phyloP scores from a whole-genome alignment of 106 monocot species.

The Cymbidium sinense region DNA sequence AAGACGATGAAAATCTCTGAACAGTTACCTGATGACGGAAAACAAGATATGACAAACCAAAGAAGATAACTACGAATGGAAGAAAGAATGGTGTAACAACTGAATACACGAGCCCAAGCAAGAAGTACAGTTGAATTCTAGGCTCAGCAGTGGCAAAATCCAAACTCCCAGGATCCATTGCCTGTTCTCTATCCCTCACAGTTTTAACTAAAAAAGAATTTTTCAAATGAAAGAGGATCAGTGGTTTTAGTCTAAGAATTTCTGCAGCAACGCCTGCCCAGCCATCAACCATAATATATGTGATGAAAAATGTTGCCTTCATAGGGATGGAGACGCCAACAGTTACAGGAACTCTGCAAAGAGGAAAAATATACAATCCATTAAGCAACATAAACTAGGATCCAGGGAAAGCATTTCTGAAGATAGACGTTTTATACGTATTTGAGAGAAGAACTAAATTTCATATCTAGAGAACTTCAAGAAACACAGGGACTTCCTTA shows the following conservation, averaged over 20 bases:
- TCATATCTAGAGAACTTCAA: background rate
- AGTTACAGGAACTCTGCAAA: conserved; percentile 66
- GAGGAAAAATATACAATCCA: conserved; percentile 1
- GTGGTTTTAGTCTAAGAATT: conserved; percentile 76
- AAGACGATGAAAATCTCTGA: background rate
- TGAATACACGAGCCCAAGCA: conserved; percentile 89
- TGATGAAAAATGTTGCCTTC: conserved; percentile 96
- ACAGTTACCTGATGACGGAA: conserved; percentile 76
- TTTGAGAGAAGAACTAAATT: background rate
- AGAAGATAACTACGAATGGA: conserved; percentile 80
- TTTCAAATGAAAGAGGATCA: conserved; percentile 76
- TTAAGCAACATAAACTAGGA: background rate
- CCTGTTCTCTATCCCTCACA: conserved; percentile 71
- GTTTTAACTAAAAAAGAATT: conserved; percentile 86
- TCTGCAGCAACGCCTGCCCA: conserved; percentile 94
- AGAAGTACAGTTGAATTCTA: conserved; percentile 84
- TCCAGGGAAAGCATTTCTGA: background rate
- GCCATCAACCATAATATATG: conserved; percentile 93
- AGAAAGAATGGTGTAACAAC: conserved; percentile 81
- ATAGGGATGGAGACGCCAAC: conserved; percentile 81
- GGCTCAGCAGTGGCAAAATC: conserved; percentile 74
- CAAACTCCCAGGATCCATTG: conserved; percentile 93
- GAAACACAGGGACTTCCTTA: background rate
- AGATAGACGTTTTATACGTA: background rate
- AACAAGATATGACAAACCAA: conserved; percentile 66